A percentile compares a stretch with the other conserved stretches of the same genome.
These are phyloP conservation scores for Tricholoma matsutake DNA, from an alignment of 768 basidiomycete genomes.

Conservation along the genomic window DNA sequence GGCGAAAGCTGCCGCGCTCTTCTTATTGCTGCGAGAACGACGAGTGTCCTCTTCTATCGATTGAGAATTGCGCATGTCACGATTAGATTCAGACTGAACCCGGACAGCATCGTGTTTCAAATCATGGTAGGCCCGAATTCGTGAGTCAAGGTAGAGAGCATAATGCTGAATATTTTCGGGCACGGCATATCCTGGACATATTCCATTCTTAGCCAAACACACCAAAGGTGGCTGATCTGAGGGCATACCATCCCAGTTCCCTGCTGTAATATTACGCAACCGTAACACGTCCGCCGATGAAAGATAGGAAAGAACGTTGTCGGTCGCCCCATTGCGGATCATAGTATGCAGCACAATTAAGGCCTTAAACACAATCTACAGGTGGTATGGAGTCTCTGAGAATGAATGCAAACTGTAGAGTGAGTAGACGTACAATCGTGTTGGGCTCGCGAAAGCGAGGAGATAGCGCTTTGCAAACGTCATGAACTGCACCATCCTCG, in stretches of 20 bases:
- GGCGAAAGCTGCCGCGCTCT: slow-evolving; percentile 10
- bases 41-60: slow-evolving; percentile 59
- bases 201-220: not conserved
- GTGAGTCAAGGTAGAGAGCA: slow-evolving; percentile 81
- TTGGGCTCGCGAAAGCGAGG: slow-evolving; percentile 90
- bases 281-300: slow-evolving; percentile 79
- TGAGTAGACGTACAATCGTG: slow-evolving; percentile 59
- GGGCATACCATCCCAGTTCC: slow-evolving; percentile 81
- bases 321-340: slow-evolving; percentile 95
- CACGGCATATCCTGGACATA: slow-evolving; percentile 67
- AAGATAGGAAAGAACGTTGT: slow-evolving; percentile 85
- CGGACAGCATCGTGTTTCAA: slow-evolving; percentile 92
- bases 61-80: slow-evolving; percentile 70
- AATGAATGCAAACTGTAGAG: not conserved
- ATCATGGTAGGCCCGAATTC: slow-evolving; percentile 85
- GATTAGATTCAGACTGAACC: slow-evolving; percentile 91
- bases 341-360: slow-evolving; percentile 93
- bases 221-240: not conserved
- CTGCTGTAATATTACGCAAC: slow-evolving; percentile 75
- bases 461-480: slow-evolving; percentile 87
- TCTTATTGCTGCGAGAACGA: slow-evolving; percentile 29
- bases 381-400: slow-evolving; percentile 3
- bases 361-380: slow-evolving; percentile 97
- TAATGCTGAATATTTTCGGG: slow-evolving; percentile 88
- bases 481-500: slow-evolving; percentile 88